Evolutionary conservation across 2,329 filamentous ascomycete genomes (phyloP).

Genomic region (Sphaceloma murrayae): DNA sequence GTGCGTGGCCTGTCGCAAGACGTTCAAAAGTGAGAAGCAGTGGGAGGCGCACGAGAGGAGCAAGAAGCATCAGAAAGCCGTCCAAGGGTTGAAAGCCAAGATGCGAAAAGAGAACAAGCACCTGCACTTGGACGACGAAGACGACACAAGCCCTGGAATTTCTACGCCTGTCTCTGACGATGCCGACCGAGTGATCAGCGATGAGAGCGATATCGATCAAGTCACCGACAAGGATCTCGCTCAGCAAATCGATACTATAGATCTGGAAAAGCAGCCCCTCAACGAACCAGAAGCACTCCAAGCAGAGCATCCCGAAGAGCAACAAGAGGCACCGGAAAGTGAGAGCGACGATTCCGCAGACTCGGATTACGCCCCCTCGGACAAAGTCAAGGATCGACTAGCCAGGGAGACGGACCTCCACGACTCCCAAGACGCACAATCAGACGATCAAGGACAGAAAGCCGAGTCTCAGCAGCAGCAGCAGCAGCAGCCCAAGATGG

Average conservation of each 20-base stretch:
- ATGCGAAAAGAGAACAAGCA: slow-evolving; percentile 72
- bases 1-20: slow-evolving; percentile 55
- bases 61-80: slow-evolving; percentile 86
- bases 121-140: slow-evolving; percentile 39
- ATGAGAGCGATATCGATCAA: slow-evolving; percentile 20
- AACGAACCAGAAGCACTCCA: neutral
- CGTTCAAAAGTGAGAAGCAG: slow-evolving; percentile 84
- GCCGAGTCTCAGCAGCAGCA: too few species aligned
- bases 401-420: neutral
- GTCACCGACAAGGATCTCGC: too few species aligned
- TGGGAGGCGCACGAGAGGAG: slow-evolving; percentile 87
- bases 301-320: neutral
- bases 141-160: slow-evolving; percentile 27
- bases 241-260: too few species aligned
- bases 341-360: slow-evolving; percentile 23
- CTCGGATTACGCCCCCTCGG: slow-evolving; percentile 36
- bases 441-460: too few species aligned
- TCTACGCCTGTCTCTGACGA: slow-evolving; percentile 27
- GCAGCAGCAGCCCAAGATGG: slow-evolving; percentile 29
- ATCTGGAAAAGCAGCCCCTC: neutral
- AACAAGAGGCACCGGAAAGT: neutral
- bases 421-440: too few species aligned
- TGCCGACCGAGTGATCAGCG: slow-evolving; percentile 23
- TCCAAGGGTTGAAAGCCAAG: slow-evolving; percentile 67
- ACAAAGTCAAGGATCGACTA: slow-evolving; percentile 34